These are phyloP conservation scores for Tolypocladium album DNA, from an alignment of 2,329 filamentous ascomycete genomes.

Conservation along the genomic window DNA sequence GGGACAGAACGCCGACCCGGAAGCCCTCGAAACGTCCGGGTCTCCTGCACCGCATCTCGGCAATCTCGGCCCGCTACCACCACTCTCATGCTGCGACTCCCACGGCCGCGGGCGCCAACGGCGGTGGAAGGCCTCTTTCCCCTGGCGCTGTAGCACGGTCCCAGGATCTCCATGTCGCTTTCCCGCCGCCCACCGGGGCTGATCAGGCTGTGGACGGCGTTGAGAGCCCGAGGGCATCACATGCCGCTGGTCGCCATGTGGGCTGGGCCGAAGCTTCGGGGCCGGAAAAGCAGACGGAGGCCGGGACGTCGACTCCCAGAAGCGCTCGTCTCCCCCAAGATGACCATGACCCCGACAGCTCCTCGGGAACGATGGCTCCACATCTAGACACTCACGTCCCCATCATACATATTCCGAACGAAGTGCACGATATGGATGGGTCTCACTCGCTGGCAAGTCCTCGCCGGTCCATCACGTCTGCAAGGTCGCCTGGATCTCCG, in stretches of 20 bases:
- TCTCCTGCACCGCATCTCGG: conserved; percentile 38
- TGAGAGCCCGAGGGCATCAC: background rate
- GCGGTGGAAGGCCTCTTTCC: conserved; percentile 6
- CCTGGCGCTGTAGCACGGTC: conserved; percentile 10
- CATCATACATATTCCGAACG: conserved; percentile 1
- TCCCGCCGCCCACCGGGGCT: conserved; percentile 10
- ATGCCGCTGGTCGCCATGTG: background rate
- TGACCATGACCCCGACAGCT: background rate
- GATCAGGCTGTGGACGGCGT: background rate
- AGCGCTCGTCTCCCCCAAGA: background rate
- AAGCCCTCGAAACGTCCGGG: conserved; percentile 29
- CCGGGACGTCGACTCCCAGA: background rate
- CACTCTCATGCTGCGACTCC: too few species aligned
- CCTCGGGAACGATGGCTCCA: background rate
- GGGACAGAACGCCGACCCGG: conserved; percentile 66
- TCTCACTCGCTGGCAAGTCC: conserved; percentile 1
- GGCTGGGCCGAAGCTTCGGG: background rate
- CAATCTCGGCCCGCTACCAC: too few species aligned
- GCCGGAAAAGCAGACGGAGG: background rate
- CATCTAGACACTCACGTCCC: conserved; percentile 3
- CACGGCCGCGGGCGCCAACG: background rate
- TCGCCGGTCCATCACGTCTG: background rate
- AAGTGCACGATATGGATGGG: background rate
- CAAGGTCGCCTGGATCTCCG: background rate
- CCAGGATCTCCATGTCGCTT: conserved; percentile 20